Base-by-base conservation (phyloP, 2,329 filamentous ascomycete species). In the Hymenoscyphus linearis region DNA sequence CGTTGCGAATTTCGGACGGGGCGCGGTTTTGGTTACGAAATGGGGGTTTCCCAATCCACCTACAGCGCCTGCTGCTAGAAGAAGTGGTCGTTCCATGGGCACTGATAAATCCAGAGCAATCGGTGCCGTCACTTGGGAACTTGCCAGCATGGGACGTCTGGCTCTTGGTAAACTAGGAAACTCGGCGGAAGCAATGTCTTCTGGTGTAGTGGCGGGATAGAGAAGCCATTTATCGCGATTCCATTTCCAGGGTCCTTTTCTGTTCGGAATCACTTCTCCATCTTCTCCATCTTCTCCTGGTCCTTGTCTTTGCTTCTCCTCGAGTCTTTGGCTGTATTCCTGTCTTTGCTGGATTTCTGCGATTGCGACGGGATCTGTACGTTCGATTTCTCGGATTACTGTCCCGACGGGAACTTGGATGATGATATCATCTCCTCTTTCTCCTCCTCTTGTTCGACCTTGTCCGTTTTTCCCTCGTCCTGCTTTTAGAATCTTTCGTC, bases 31-130 rank as follows among this genome's bases (percentile, higher is more conserved):
- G 4, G 90, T 89, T 35, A 90, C 85, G 71, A 98, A 99, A 74
- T 97, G 92, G 4, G 95, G 91, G 71, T 99, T 99, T 12, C 95
- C 95, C 7, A 97, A 76, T 0, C 95, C 95, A 9, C 95, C 95
- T 63, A 96, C 84, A 4, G 91, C 93, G 7, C 95, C 95, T 0
- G 91, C 88, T 1, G 91, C 90, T 12, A 99, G 84, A 26, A 99
- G 80, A 66, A 97, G 86, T 0, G 95, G 95, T 54, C 85, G 84
- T 4, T 91, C 85, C 76, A 95, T 96, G 0, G 90, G 90, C 55
- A 85, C 81, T 55, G 86, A 87, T 13, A 93, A 79, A 72, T 93
- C 89, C 13, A 92, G 80, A 61, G 84, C 78, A 58, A 98, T 84
- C 1, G 91, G 91, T 0, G 83, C 83, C 10, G 84, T 76, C 0